These are phyloP conservation scores for Phaeosphaeriaceae sp. DNA, from an alignment of 2,329 filamentous ascomycete genomes.

Conservation along the genomic window DNA sequence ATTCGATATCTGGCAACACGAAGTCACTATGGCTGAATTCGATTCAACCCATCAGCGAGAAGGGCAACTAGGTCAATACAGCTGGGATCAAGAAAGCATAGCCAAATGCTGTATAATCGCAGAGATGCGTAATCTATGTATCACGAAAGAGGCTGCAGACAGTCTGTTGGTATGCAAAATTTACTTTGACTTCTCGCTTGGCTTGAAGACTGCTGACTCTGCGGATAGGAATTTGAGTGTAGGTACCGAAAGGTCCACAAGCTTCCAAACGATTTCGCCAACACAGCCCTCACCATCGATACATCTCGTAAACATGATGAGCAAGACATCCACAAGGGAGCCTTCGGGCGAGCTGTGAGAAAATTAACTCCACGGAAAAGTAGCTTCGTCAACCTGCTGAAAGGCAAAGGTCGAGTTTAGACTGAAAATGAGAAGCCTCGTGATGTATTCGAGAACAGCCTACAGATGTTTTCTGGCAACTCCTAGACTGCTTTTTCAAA, in stretches of 20 bases:
- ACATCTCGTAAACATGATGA: slow-evolving; percentile 32
- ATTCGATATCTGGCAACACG: slow-evolving; percentile 44
- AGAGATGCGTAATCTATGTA: slow-evolving; percentile 39
- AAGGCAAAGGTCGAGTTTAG: slow-evolving; percentile 40
- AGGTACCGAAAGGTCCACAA: slow-evolving; percentile 40
- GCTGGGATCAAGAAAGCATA: slow-evolving; percentile 32
- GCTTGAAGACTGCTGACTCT: background rate
- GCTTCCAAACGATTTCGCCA: slow-evolving; percentile 9
- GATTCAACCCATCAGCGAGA: slow-evolving; percentile 14
- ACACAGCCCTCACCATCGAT: background rate
- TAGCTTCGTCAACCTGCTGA: slow-evolving; percentile 44
- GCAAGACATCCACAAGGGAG: slow-evolving; percentile 22
- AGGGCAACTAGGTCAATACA: slow-evolving; percentile 28
- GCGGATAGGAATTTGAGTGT: slow-evolving; percentile 42
- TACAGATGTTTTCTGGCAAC: slow-evolving; percentile 12
- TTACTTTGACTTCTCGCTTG: background rate
- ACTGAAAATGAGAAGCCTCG: slow-evolving; percentile 18
- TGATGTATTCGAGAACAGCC: background rate
- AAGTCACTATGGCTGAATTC: slow-evolving; percentile 33
- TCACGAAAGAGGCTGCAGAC: slow-evolving; percentile 35
- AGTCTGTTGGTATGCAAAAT: slow-evolving; percentile 39
- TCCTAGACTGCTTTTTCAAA: background rate
- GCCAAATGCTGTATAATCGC: slow-evolving; percentile 39
- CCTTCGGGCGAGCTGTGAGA: slow-evolving; percentile 39
- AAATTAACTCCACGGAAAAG: slow-evolving; percentile 44